Percentiles rank a stretch among this genome's conserved stretches.
phyloP scores from a whole-genome alignment of 202 grass and related monocot species.

The Musa balbisiana region DNA sequence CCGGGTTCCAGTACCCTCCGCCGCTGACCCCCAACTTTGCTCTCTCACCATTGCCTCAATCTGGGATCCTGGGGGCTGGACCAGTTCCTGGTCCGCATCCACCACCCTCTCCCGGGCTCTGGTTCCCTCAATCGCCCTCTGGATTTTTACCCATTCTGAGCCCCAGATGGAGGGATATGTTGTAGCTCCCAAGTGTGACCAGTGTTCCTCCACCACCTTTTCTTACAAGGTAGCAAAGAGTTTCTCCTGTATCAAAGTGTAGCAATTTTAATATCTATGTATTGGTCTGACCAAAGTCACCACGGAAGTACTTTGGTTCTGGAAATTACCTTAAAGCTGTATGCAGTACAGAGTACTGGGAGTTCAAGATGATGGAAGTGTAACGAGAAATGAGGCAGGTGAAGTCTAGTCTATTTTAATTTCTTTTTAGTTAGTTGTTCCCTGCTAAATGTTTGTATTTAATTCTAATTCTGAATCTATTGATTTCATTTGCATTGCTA shows the following conservation, averaged over 20 bases:
- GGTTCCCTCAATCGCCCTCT: slow-evolving; percentile 75
- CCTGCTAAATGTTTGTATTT: too few species aligned
- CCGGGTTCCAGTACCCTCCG: slow-evolving; percentile 58
- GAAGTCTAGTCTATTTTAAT: not conserved
- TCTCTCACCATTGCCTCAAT: slow-evolving; percentile 46
- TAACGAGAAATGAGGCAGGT: slow-evolving; percentile 7
- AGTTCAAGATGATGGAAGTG: not conserved
- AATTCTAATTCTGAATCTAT: too few species aligned
- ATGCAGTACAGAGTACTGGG: not conserved
- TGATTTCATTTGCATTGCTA: not conserved
- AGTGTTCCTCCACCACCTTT: too few species aligned
- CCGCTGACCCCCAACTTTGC: slow-evolving; percentile 63
- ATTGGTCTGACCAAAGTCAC: too few species aligned
- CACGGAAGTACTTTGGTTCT: too few species aligned
- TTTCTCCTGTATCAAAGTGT: slow-evolving; percentile 7
- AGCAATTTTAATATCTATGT: slow-evolving; percentile 26
- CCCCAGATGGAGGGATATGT: slow-evolving; percentile 81
- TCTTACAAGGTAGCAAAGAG: too few species aligned
- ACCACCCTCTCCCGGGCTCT: slow-evolving; percentile 61
- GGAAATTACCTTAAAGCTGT: too few species aligned
- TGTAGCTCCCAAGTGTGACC: not conserved
- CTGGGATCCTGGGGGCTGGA: slow-evolving; percentile 66
- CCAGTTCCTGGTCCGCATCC: slow-evolving; percentile 30
- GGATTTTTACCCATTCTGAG: slow-evolving; percentile 76
- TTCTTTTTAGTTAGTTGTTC: not conserved